Evolutionary conservation across 805 yeast genomes (phyloP).

Genomic region (Debaryomyces tyrocola): DNA sequence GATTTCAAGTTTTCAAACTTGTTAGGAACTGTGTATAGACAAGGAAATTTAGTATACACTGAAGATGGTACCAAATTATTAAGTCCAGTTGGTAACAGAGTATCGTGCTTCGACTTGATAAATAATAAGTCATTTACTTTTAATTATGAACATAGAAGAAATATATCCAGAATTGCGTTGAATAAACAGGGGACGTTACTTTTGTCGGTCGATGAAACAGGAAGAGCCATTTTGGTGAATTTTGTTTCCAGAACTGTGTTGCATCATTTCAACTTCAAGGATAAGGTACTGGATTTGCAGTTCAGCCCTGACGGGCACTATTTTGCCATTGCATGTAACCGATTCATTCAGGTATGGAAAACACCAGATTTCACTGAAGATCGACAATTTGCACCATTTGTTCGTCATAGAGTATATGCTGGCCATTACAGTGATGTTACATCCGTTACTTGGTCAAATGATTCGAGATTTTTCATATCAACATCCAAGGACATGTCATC

Average conservation of each 20-base stretch:
- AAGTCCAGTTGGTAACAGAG: conserved; percentile 94
- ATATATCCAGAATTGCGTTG: conserved; percentile 74
- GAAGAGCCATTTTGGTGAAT: conserved; percentile 89
- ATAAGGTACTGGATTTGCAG: conserved; percentile 66
- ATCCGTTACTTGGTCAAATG: conserved; percentile 84
- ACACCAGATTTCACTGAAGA: conserved; percentile 82
- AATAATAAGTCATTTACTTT: conserved; percentile 86
- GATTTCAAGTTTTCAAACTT: conserved; percentile 85
- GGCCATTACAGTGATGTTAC: conserved; percentile 88
- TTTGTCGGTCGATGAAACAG: conserved; percentile 84
- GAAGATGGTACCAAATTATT: conserved; percentile 81
- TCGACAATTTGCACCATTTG: conserved; percentile 94
- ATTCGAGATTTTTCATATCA: conserved; percentile 83
- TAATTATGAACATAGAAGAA: conserved; percentile 88
- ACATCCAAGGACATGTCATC: conserved; percentile 90
- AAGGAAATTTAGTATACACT: conserved; percentile 86
- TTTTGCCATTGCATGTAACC: conserved; percentile 82
- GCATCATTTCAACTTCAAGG: conserved; percentile 93
- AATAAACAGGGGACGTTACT: conserved; percentile 80
- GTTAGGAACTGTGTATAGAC: conserved; percentile 90
- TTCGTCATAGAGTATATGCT: conserved; percentile 83
- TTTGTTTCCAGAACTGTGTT: conserved; percentile 79
- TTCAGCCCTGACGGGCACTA: conserved; percentile 87
- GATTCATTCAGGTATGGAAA: conserved; percentile 90
- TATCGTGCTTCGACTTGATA: conserved; percentile 81